phyloP scores from a whole-genome alignment of 2,329 filamentous ascomycete species.

The Endoconidiophora laricicola region DNA sequence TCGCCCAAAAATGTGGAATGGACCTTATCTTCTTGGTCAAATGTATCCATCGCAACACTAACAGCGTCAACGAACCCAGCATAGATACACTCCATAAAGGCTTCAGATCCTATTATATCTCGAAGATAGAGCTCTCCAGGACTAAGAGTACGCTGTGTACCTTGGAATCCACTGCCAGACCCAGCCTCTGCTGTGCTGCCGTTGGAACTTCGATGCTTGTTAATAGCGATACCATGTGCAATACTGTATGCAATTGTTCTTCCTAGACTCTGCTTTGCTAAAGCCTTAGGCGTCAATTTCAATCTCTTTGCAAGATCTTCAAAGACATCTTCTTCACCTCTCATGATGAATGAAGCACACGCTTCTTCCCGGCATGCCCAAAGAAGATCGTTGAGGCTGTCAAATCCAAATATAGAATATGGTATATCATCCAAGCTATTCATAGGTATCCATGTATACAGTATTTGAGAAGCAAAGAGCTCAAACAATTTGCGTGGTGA shows the following conservation, averaged over 20 bases:
- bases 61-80: conserved; percentile 62
- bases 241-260: conserved; percentile 73
- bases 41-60: conserved; percentile 55
- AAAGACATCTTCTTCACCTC: conserved; percentile 49
- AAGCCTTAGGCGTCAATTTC: conserved; percentile 32
- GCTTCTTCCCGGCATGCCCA: conserved; percentile 58
- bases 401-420: conserved; percentile 70
- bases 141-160: not conserved
- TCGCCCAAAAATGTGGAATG: conserved; percentile 50
- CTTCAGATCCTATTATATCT: conserved; percentile 49
- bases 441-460: conserved; percentile 75
- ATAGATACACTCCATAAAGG: conserved; percentile 46
- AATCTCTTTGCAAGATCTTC: conserved; percentile 43
- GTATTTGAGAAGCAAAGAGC: conserved; percentile 72
- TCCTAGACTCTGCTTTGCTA: conserved; percentile 55
- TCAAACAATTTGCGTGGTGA: conserved; percentile 57
- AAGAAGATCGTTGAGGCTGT: conserved; percentile 50
- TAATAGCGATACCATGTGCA: conserved; percentile 32
- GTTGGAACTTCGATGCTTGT: conserved; percentile 4
- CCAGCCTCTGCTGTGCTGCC: not conserved
- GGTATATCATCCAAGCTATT: conserved; percentile 57
- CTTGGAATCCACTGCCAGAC: not conserved
- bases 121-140: conserved; percentile 12
- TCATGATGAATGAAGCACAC: conserved; percentile 68
- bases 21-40: conserved; percentile 60